These are phyloP conservation scores for Backusella luteola DNA, from an alignment of 192 early-diverging fungal genomes.

Conservation along the genomic window DNA sequence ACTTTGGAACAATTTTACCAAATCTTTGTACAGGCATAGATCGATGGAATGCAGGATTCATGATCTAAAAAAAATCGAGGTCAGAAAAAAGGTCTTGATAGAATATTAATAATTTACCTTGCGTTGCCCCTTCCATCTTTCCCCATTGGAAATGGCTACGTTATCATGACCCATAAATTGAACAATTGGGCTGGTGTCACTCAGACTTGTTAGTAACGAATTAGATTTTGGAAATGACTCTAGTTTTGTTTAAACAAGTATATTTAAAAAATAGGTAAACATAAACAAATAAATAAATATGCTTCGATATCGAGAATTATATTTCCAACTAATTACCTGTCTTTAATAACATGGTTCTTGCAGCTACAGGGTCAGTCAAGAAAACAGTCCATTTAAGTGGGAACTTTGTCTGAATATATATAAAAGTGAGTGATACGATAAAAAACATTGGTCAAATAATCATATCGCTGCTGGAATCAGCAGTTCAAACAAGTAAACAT, in stretches of 20 bases:
- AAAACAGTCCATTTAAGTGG: not conserved
- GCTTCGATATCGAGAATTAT: not conserved
- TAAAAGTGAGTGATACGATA: not conserved
- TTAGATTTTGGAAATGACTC: constrained; percentile 8
- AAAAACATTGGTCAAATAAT: not conserved
- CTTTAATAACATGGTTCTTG: not conserved
- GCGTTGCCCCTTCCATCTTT: constrained; percentile 12
- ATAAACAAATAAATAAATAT: not conserved
- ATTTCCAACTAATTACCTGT: not conserved
- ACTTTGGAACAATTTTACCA: not conserved
- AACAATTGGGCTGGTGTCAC: not conserved
- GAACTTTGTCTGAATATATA: not conserved
- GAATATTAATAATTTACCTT: not conserved
- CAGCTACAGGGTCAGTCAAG: not conserved
- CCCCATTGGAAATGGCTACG: constrained; percentile 18
- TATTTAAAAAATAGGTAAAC: not conserved
- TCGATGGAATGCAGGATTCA: constrained; percentile 24
- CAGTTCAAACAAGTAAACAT: not conserved
- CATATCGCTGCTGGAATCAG: not conserved
- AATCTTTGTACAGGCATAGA: constrained; percentile 23
- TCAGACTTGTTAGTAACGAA: not conserved
- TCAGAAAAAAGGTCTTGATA: not conserved
- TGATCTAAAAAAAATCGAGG: not conserved
- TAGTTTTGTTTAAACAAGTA: not conserved
- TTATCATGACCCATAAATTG: constrained; percentile 17